Base-by-base conservation (phyloP, 352 stramenopile genomes). In the Phytopythium helicoides region DNA sequence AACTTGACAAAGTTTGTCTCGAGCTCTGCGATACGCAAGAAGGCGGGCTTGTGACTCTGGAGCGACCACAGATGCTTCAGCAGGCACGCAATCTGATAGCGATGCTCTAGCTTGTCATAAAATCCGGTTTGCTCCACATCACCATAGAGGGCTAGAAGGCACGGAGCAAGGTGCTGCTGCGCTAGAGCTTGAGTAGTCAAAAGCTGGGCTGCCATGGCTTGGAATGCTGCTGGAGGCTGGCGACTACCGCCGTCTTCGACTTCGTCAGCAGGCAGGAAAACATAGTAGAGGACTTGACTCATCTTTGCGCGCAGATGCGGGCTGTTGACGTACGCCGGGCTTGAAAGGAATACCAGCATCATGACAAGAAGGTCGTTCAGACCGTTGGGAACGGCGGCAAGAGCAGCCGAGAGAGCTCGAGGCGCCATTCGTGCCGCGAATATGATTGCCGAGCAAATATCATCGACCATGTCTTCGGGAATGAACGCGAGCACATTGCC, bases 51-150 rank as follows among this genome's bases (percentile, higher is more conserved):
- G 73, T 99, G 97, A 22, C 93, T 92, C 15, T 85, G 74, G 33
- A 92, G 86, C 55, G 96, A 95, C 96, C 96, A 99, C 22, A 99
- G 70, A 67, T 97, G 99, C 59, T 98, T 98, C 18, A 99, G 75
- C 23, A 99, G 65, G 25, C 89, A 96, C 16, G 91, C 89, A 60
- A 99, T 99, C 55, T 99, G 97, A 55, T 96, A 94, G 1, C 97
- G 90, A 61, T 99, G 94, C 47, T 90, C 86, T 49, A 98, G 95
- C 62, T 98, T 98, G 54, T 99, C 96, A 60, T 99, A 99, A 52
- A 97, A 98, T 0, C 96, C 97, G 5, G 96, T 99, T 44, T 98
- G 92, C 60, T 99, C 96, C 0, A 99, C 97, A 59, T 99, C 96
- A 39, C 97, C 97, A 60, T 99, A 99, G 14, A 99, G 68, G n/a